phyloP scores from a whole-genome alignment of 176 grass and related monocot species.

The Eragrostis nindensis region DNA sequence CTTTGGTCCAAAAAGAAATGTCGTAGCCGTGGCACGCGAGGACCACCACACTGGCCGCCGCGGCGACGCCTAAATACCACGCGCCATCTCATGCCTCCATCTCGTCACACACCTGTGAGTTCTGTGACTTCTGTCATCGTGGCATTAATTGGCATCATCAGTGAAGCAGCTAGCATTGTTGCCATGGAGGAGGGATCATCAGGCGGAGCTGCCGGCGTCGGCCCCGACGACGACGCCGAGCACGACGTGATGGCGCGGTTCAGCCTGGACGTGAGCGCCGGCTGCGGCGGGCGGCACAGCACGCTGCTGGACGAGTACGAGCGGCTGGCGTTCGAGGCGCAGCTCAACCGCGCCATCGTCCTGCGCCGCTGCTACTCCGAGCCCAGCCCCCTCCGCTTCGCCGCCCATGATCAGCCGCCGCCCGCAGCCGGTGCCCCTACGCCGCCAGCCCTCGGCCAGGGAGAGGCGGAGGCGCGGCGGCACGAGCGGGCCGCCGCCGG shows the following conservation, averaged over 20 bases:
- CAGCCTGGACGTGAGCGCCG: constrained; percentile 64
- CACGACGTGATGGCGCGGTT: constrained; percentile 32
- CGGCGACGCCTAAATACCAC: constrained; percentile 36
- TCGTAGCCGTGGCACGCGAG: background rate
- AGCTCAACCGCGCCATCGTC: constrained; percentile 72
- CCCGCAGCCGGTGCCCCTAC: background rate
- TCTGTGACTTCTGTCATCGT: too few relatives aligned
- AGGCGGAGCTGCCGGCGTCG: background rate
- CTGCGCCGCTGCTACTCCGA: constrained; percentile 72
- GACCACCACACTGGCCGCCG: constrained; percentile 13
- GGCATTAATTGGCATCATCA: too few relatives aligned
- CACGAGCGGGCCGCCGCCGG: background rate
- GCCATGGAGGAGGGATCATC: background rate
- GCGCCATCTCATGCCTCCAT: too few relatives aligned
- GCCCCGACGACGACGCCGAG: background rate
- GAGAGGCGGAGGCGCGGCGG: background rate
- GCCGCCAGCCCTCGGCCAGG: background rate
- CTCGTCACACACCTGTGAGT: too few relatives aligned
- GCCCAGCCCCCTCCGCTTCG: constrained; percentile 60
- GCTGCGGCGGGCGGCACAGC: constrained; percentile 51
- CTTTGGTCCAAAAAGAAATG: constrained; percentile 48
- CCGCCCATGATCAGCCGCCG: background rate
- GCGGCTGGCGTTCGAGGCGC: constrained; percentile 60
- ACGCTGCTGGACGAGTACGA: constrained; percentile 82
- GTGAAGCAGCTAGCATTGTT: too few relatives aligned